These are phyloP conservation scores for Breviolum minutum DNA, from an alignment of 73 alveolate species.

Conservation along the genomic window DNA sequence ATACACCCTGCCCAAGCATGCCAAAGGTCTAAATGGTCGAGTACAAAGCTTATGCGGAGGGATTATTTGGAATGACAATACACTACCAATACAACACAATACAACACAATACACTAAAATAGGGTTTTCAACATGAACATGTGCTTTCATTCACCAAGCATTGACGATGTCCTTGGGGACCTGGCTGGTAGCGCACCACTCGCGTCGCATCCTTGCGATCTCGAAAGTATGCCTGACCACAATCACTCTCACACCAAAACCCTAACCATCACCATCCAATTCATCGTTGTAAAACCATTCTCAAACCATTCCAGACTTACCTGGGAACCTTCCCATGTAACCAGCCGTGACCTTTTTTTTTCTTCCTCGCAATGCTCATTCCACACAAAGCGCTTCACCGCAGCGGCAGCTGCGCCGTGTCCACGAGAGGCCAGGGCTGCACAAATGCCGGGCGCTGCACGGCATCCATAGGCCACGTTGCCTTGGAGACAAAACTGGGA, in stretches of 20 bases:
- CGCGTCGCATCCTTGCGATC: constrained; percentile 62
- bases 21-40: no score
- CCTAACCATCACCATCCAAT: background rate
- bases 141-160: no score
- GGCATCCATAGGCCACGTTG: constrained; percentile 59
- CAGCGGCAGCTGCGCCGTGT: background rate
- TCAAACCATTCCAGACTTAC: background rate
- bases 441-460: constrained; percentile 24
- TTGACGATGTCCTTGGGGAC: no score
- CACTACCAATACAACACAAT: no score
- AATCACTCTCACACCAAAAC: background rate
- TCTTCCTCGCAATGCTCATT: constrained; percentile 33
- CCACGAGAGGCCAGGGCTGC: constrained; percentile 4
- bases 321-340: background rate
- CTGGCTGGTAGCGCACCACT: constrained; percentile 71
- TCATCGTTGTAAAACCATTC: background rate
- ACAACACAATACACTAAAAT: no score
- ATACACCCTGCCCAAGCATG: background rate
- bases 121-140: no score
- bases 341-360: background rate
- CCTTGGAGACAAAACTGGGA: background rate
- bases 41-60: no score
- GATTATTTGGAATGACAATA: no score
- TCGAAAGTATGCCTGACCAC: constrained; percentile 37
- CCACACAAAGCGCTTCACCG: constrained; percentile 35